These are phyloP conservation scores for Globisporangium yorkense DNA, from an alignment of 352 stramenopile species.

Conservation along the genomic window DNA sequence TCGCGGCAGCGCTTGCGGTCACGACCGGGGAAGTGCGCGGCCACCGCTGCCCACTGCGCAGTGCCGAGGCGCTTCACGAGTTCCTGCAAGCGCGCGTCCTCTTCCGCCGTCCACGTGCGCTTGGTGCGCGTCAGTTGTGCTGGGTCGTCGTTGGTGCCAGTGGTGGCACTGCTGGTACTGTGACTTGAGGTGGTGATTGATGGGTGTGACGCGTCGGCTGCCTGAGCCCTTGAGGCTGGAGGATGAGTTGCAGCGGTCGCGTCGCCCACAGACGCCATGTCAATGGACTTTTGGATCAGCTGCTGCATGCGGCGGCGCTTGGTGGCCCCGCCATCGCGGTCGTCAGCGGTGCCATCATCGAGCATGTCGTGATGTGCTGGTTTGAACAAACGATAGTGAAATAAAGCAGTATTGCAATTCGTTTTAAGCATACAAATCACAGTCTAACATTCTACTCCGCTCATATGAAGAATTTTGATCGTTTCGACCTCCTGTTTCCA, in stretches of 20 bases:
- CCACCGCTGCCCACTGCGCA: conserved; percentile 34
- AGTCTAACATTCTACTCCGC: background rate
- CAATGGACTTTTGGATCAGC: conserved; percentile 43
- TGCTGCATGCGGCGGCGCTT: conserved; percentile 53
- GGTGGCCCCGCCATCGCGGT: conserved; percentile 5
- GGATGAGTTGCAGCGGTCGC: background rate
- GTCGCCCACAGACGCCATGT: conserved; percentile 10
- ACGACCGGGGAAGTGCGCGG: conserved; percentile 26
- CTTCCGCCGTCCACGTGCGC: conserved; percentile 33
- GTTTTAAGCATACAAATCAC: background rate
- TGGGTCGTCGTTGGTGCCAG: background rate
- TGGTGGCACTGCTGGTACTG: background rate
- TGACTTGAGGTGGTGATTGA: background rate
- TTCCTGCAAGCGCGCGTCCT: conserved; percentile 36
- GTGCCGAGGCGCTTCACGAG: conserved; percentile 33
- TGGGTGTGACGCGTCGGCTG: background rate
- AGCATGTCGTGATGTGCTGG: background rate
- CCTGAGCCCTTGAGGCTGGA: no score
- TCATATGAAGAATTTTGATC: background rate
- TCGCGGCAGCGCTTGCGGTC: conserved; percentile 71
- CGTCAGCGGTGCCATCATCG: background rate
- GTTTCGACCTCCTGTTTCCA: no score
- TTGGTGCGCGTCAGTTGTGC: background rate
- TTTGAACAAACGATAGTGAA: no score
- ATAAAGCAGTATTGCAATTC: background rate